A percentile compares a stretch with the other conserved stretches of the same genome.
Evolutionary conservation across 2,329 filamentous ascomycete genomes (phyloP).

Genomic region (Microsporum ferrugineum): DNA sequence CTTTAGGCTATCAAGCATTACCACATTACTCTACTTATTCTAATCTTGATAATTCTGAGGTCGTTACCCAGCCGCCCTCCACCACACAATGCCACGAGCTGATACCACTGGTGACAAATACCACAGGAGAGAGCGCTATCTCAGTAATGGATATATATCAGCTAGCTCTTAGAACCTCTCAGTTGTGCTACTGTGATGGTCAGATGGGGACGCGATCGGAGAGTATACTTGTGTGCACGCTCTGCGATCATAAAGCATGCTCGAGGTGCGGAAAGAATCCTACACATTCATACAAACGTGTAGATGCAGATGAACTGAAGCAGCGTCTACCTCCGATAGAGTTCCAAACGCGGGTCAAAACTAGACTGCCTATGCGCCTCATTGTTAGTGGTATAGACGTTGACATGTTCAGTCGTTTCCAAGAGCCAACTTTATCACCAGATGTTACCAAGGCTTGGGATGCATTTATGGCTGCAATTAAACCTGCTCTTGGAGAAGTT

Average conservation of each 20-base stretch:
- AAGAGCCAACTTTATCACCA: background rate
- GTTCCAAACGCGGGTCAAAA: slow-evolving; percentile 37
- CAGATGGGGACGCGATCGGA: slow-evolving; percentile 28
- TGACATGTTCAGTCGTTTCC: slow-evolving; percentile 17
- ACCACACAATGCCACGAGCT: slow-evolving; percentile 12
- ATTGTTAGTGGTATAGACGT: slow-evolving; percentile 22
- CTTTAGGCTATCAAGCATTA: slow-evolving; percentile 28
- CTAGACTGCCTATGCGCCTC: slow-evolving; percentile 34
- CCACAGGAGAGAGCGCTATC: slow-evolving; percentile 6
- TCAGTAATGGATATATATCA: slow-evolving; percentile 16
- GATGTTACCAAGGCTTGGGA: slow-evolving; percentile 10
- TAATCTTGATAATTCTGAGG: background rate
- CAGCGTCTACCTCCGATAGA: slow-evolving; percentile 30
- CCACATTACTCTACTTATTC: slow-evolving; percentile 12
- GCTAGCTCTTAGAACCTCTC: slow-evolving; percentile 27
- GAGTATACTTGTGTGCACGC: slow-evolving; percentile 37
- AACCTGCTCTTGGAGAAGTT: slow-evolving; percentile 22
- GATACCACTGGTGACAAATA: slow-evolving; percentile 11
- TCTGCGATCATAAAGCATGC: slow-evolving; percentile 48
- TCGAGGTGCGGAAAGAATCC: slow-evolving; percentile 45
- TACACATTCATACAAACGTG: slow-evolving; percentile 33
- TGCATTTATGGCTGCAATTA: slow-evolving; percentile 5
- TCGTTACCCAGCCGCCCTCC: background rate
- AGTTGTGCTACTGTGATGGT: slow-evolving; percentile 50
- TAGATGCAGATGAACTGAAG: slow-evolving; percentile 21